These are phyloP conservation scores for Rhynchospora breviuscula DNA, from an alignment of 176 grass and related monocot genomes.

Conservation along the genomic window DNA sequence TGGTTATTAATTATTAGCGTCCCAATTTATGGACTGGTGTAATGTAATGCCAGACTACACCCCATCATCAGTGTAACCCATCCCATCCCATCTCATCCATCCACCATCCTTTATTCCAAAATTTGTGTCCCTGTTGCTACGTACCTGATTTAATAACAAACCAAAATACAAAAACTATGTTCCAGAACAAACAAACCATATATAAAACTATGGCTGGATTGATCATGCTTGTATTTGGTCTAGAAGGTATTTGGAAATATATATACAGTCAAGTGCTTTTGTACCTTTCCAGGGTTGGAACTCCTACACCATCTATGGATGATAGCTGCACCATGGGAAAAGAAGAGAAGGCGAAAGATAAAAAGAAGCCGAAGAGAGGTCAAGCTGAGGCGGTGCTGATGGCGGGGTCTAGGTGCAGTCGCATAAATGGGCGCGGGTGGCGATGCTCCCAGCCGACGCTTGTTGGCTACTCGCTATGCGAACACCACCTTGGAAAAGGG, in stretches of 20 bases:
- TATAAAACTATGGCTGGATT: background rate
- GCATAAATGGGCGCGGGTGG: conserved; percentile 92
- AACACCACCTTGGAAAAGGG: conserved; percentile 94
- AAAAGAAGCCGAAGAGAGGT: conserved; percentile 34
- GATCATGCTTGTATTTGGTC: background rate
- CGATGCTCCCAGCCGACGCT: conserved; percentile 81
- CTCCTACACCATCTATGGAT: background rate
- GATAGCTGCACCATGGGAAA: background rate
- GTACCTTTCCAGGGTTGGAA: background rate
- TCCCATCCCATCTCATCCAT: conserved; percentile 6
- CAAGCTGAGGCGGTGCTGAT: conserved; percentile 40
- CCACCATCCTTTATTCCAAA: background rate
- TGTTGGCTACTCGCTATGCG: conserved; percentile 83
- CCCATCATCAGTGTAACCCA: conserved; percentile 19
- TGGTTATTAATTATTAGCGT: conserved; percentile 7
- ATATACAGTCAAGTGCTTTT: background rate
- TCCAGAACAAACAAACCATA: background rate
- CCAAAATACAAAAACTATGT: background rate
- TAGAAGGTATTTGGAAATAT: background rate
- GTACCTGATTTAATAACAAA: background rate
- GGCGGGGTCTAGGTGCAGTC: conserved; percentile 90
- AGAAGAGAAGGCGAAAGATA: conserved; percentile 11
- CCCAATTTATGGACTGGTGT: conserved; percentile 19
- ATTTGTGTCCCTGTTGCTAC: background rate
- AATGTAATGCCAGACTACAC: conserved; percentile 13